Conservation (phyloP, 371 early-diverging fungal species). For the Conidiobolus incongruus region DNA sequence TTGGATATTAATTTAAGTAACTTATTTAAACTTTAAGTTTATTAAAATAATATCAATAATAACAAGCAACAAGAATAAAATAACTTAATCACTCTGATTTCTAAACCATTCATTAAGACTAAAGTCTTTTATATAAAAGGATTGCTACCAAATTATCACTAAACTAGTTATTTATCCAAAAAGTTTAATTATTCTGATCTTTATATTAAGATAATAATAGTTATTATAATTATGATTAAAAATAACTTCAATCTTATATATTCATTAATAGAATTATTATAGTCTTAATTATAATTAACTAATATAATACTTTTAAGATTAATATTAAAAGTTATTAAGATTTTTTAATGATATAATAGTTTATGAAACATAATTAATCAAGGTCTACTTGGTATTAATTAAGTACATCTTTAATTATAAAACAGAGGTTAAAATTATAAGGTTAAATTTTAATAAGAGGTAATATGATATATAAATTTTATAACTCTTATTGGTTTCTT, state of each 20-base stretch:
- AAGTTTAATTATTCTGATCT: constrained; percentile 19
- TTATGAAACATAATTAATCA: constrained; percentile 3
- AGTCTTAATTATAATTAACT: constrained; percentile 7
- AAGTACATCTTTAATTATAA: constrained; percentile 4
- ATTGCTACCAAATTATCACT: constrained; percentile 15
- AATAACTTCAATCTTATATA: constrained; percentile 21
- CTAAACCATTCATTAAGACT: background rate
- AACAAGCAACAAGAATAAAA: constrained; percentile 29
- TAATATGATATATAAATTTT: background rate
- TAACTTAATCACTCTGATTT: constrained; percentile 9
- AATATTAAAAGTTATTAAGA: too few relatives aligned
- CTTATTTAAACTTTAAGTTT: constrained; percentile 22
- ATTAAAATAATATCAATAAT: constrained; percentile 44
- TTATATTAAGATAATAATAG: constrained; percentile 9
- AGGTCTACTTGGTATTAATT: background rate
- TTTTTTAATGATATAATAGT: constrained; percentile 1
- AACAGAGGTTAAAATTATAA: constrained; percentile 4
- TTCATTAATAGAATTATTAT: background rate
- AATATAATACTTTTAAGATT: background rate
- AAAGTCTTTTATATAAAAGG: constrained; percentile 2
- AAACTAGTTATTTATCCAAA: constrained; percentile 41
- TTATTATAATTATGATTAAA: constrained; percentile 57
- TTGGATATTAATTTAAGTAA: constrained; percentile 20
- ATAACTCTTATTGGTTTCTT: background rate
- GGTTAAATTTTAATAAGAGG: constrained; percentile 6